These are phyloP conservation scores for Taiwanofungus camphoratus DNA, from an alignment of 1,284 basidiomycete species.

Conservation along the genomic window DNA sequence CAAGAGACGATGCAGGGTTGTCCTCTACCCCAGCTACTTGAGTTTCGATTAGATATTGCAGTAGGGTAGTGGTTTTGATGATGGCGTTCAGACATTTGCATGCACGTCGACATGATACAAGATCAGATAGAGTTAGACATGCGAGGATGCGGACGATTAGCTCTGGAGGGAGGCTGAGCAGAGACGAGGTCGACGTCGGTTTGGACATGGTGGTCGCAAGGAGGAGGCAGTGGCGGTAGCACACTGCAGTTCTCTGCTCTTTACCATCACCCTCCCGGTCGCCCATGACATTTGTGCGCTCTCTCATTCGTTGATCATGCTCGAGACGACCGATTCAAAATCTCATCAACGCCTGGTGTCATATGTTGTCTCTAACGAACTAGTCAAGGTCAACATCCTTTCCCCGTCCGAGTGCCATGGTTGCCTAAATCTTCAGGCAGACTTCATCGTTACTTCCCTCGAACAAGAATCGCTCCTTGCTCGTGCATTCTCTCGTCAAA, in stretches of 20 bases:
- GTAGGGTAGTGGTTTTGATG: constrained; percentile 24
- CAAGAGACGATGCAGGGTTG: constrained; percentile 25
- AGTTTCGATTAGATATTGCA: constrained; percentile 34
- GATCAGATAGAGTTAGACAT: constrained; percentile 25
- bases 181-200: too few species aligned
- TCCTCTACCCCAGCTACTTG: constrained; percentile 29
- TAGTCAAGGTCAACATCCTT: constrained; percentile 37
- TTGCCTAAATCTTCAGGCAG: constrained; percentile 28
- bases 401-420: constrained; percentile 16
- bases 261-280: not conserved
- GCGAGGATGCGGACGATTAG: constrained; percentile 31
- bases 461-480: constrained; percentile 71
- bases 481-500: constrained; percentile 72
- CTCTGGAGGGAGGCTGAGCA: constrained; percentile 32
- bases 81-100: constrained; percentile 24
- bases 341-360: not conserved
- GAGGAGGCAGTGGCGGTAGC: too few species aligned
- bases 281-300: not conserved
- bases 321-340: not conserved
- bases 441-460: constrained; percentile 74
- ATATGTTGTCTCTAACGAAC: constrained; percentile 56
- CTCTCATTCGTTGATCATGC: not conserved
- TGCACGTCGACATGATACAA: constrained; percentile 24
- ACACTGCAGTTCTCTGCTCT: not conserved
- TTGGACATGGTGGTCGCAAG: not conserved